Evolutionary conservation across 2,329 filamentous ascomycete genomes (phyloP), one percentile per base, ranked within the genome.

Genomic region (Sclerotiophoma versabilis): DNA sequence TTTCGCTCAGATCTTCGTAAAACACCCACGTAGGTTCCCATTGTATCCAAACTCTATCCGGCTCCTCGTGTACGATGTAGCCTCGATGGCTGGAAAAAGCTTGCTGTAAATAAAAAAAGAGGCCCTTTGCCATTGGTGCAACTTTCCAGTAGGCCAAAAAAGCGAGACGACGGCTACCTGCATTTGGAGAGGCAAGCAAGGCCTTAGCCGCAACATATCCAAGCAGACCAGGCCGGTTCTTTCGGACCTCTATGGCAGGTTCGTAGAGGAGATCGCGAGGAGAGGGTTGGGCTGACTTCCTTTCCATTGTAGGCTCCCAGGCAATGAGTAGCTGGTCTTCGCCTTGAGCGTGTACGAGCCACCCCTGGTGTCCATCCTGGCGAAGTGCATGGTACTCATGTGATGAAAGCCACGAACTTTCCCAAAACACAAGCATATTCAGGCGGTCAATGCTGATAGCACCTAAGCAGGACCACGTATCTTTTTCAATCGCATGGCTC

Each of bases 21-120:
- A 52, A 39, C 22, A 59, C 57, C 57, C 30, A 59, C n/a, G 53
- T 59, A 29, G 49, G 57, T 42, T 59, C 49, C 57, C 17, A 59
- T 30, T 59, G 46, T 48, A 59, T 38, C 57, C 25, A 59, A 38
- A 59, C 57, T 38, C 15, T 48, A 6, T 45, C 49, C 10, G 11
- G 3, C 42, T 59, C 33, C 11, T 34, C 27, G 41, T 59, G 32
- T 36, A 59, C 33, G 23, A 59, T 54, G 7, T 33, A 29, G 7
- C 57, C 49, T 29, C 22, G 7, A 29, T 54, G n/a, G 42, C 54
- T 59, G 8, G 46, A 41, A 42, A 41, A 59, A 12, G 34, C 32
- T 38, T 46, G 11, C 23, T 59, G 37, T 19, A 59, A 27, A 50
- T 50, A 10, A 22, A 38, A 47, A 48, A 59, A 59, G 15, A 47